Conservation (phyloP, 2,329 filamentous ascomycete genomes). For the Sclerotinia trifoliorum region DNA sequence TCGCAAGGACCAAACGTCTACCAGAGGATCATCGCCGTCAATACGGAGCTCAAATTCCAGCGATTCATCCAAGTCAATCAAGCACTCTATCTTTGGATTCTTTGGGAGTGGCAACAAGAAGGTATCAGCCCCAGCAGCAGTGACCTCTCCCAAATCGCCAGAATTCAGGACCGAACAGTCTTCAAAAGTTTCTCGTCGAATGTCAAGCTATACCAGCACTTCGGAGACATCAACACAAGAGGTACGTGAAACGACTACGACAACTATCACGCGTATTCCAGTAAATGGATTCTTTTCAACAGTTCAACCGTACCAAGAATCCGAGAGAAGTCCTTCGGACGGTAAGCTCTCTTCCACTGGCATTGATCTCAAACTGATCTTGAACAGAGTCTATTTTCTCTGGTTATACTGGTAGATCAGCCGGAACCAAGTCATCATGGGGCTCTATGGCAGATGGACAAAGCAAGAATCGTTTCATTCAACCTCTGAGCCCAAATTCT, state of each 20-base stretch:
- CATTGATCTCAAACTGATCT: slow-evolving; percentile 26
- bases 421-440: slow-evolving; percentile 41
- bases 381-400: slow-evolving; percentile 48
- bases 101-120: slow-evolving; percentile 40
- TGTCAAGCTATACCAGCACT: slow-evolving; percentile 28
- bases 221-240: slow-evolving; percentile 26
- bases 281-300: slow-evolving; percentile 23
- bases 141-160: slow-evolving; percentile 18
- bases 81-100: slow-evolving; percentile 31
- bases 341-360: slow-evolving; percentile 24
- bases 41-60: slow-evolving; percentile 29
- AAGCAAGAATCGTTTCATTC: slow-evolving; percentile 38
- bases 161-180: slow-evolving; percentile 19
- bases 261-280: slow-evolving; percentile 23
- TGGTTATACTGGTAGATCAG: slow-evolving; percentile 44
- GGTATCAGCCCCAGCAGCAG: neutral
- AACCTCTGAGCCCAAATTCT: slow-evolving; percentile 45
- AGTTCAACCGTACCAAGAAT: slow-evolving; percentile 22
- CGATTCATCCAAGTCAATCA: slow-evolving; percentile 24
- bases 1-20: slow-evolving; percentile 33
- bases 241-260: slow-evolving; percentile 21
- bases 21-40: slow-evolving; percentile 17
- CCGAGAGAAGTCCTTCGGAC: slow-evolving; percentile 30
- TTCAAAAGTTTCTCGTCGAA: slow-evolving; percentile 24
- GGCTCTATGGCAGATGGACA: slow-evolving; percentile 38